Evolutionary conservation across 108 stramenopile species (phyloP).

Genomic region (Skeletonema tropicum): DNA sequence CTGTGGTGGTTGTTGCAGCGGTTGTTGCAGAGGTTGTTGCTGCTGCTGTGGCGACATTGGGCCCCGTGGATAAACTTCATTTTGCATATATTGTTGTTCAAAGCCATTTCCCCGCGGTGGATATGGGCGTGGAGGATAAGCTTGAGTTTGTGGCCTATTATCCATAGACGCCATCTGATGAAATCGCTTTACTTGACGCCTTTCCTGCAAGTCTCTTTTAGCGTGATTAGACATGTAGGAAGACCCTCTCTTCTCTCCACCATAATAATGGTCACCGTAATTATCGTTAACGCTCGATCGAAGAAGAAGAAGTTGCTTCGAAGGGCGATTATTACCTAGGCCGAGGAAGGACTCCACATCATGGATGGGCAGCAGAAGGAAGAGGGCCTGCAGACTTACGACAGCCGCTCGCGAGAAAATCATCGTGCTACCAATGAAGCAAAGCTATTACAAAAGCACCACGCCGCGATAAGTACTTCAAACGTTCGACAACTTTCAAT

Average conservation of each 20-base stretch:
- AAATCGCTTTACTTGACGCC: constrained; percentile 8
- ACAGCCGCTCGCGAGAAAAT: neutral
- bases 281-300: constrained; percentile 10
- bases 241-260: neutral
- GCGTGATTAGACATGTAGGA: constrained; percentile 4
- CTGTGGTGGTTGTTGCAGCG: neutral
- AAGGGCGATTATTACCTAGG: neutral
- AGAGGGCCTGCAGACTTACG: neutral
- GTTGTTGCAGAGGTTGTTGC: neutral
- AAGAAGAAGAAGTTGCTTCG: neutral
- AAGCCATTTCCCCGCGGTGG: neutral
- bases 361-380: neutral
- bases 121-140: neutral
- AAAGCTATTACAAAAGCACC: neutral
- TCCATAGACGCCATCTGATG: constrained; percentile 10
- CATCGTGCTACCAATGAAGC: neutral
- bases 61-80: neutral
- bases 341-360: neutral
- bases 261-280: neutral
- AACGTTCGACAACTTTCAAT: no score
- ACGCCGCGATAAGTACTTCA: neutral
- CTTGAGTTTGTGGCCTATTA: neutral
- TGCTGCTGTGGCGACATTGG: neutral
- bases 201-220: constrained; percentile 3
- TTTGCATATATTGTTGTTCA: neutral